A percentile compares a stretch with the other conserved stretches of the same genome.
phyloP scores from a whole-genome alignment of 345 rosid species.

The Salix viminalis region DNA sequence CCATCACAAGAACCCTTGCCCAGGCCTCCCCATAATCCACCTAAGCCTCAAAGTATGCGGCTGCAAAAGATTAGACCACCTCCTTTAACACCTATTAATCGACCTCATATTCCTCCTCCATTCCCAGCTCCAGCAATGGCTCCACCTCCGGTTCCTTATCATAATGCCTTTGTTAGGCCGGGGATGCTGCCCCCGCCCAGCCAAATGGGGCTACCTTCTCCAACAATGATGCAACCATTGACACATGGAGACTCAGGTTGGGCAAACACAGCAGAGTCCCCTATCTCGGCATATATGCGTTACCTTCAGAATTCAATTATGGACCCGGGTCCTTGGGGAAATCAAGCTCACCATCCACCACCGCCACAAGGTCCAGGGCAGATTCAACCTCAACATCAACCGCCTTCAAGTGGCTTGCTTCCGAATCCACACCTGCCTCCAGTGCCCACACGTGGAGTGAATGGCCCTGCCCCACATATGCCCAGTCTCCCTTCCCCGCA shows the following conservation, averaged over 20 bases:
- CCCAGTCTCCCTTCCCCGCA: conserved; percentile 52
- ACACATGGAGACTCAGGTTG: conserved; percentile 42
- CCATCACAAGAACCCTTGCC: conserved; percentile 56
- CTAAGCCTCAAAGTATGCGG: conserved; percentile 71
- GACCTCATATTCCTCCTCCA: conserved; percentile 46
- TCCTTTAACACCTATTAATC: conserved; percentile 59
- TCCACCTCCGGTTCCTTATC: conserved; percentile 17
- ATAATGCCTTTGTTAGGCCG: conserved; percentile 15
- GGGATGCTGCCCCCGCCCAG: conserved; percentile 6
- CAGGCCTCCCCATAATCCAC: conserved; percentile 66
- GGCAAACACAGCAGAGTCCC: conserved; percentile 68
- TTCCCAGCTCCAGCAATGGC: conserved; percentile 24
- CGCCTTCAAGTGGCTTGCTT: conserved; percentile 48
- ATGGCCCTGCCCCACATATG: conserved; percentile 52
- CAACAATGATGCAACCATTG: conserved; percentile 33
- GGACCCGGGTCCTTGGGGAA: conserved; percentile 48
- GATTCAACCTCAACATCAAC: conserved; percentile 34
- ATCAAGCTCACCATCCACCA: conserved; percentile 27
- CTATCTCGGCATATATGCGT: conserved; percentile 75
- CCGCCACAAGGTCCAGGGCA: conserved; percentile 30
- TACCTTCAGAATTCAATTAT: conserved; percentile 62
- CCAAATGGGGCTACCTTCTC: conserved; percentile 42
- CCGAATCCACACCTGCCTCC: conserved; percentile 42
- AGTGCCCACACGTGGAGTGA: conserved; percentile 51
- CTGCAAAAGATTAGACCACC: conserved; percentile 85